A percentile compares a stretch with the other conserved stretches of the same genome.
Evolutionary conservation across 225 moss, liverwort and hornwort genomes (phyloP).

Genomic region (Straminergon stramineum): DNA sequence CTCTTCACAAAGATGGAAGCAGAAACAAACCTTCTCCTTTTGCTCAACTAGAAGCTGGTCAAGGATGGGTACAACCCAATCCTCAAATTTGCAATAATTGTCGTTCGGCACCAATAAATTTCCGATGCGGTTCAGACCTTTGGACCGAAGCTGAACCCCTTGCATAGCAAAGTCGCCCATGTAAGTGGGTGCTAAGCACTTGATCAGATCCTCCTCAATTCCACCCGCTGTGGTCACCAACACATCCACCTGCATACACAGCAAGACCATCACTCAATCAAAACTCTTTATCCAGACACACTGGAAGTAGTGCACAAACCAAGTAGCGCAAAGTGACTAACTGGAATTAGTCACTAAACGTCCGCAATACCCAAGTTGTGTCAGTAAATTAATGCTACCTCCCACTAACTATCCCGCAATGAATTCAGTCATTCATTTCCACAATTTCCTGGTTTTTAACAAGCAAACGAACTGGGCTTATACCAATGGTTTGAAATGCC

Average conservation of each 20-base stretch:
- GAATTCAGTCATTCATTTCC: not conserved
- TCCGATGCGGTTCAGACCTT: slow-evolving; percentile 95
- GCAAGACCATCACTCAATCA: slow-evolving; percentile 13
- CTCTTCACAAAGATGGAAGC: not conserved
- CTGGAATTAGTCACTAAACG: no score
- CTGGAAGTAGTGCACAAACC: not conserved
- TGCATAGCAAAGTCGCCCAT: slow-evolving; percentile 81
- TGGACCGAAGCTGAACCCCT: slow-evolving; percentile 67
- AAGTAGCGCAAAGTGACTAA: not conserved
- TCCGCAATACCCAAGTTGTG: not conserved
- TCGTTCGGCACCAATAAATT: slow-evolving; percentile 88
- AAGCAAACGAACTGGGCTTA: not conserved
- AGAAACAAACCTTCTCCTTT: slow-evolving; percentile 54
- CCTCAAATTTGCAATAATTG: slow-evolving; percentile 95
- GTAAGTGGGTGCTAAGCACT: slow-evolving; percentile 87
- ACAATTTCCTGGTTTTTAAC: not conserved
- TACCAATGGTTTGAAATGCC: not conserved
- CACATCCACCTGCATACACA: slow-evolving; percentile 70
- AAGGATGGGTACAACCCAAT: slow-evolving; percentile 86
- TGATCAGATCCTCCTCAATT: slow-evolving; percentile 94
- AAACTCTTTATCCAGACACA: slow-evolving; percentile 32
- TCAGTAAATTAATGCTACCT: no score
- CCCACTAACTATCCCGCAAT: not conserved
- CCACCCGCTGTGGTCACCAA: slow-evolving; percentile 96
- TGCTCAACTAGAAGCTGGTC: slow-evolving; percentile 86